Base-by-base conservation (phyloP, 176 grass and related monocot species). In the Avena atlantica region DNA sequence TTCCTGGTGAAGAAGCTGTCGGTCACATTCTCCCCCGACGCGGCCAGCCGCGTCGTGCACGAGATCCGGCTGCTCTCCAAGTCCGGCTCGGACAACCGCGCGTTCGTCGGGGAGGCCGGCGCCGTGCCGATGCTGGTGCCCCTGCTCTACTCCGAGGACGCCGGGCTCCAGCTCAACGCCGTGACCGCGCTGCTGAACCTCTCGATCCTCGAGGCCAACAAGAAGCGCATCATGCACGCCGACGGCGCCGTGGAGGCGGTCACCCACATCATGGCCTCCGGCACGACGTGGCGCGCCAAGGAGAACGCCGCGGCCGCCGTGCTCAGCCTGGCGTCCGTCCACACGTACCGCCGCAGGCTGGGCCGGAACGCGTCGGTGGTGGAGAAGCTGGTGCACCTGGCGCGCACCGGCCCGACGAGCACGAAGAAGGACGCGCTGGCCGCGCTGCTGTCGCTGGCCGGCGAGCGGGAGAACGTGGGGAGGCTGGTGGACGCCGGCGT, bases 151-250 rank as follows among this genome's bases (percentile, higher is more conserved):
- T 96, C 97, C 45, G 80, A 85, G 1, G 92, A 94, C 55, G 86
- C 87, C 6, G 91, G 25, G 50, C 92, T 99, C 19, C 94, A 99
- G 85, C 89, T 99, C 44, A 93, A 96, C 90, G 91, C 94, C 12
- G 87, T 99, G 13, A 96, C 97, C 5, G 97, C 92, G 53, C 64
- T 99, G 80, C 92, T 99, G 8, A 99, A 99, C 86, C 94, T 99
- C 0, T 99, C 94, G 13, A 93, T 97, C 20, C 89, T 94, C 23
- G 97, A 99, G 66, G 90, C 94, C 29, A 99, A 99, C 92, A 96
- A 94, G 87, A 91, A 92, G 90, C 94, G 89, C 62, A 94, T 99
- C 85, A 97, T 99, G 97, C 94, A 99, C 84, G 89, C 89, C 3
- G 92, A 99, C 37, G 94, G 97, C 78, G 92, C 83, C 29, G 47